Conservation (phyloP, 2,329 filamentous ascomycete species). For the Leptographium wingfieldii region DNA sequence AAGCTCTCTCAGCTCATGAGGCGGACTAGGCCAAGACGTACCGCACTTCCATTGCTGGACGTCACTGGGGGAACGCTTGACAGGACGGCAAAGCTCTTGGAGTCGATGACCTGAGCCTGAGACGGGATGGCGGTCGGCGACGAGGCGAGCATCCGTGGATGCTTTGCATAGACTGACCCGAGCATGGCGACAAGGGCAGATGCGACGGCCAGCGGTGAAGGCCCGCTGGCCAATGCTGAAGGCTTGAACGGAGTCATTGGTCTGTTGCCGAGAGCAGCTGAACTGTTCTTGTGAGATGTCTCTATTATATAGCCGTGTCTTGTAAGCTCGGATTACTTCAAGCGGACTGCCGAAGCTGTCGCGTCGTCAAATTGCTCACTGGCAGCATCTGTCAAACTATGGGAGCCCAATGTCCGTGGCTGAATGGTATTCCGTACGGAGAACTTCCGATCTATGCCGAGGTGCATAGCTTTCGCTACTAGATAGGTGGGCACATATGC, state of each 20-base stretch:
- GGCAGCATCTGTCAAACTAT: no score
- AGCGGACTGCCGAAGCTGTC: not conserved
- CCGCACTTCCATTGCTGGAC: conserved; percentile 20
- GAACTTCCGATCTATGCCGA: no score
- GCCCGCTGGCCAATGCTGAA: not conserved
- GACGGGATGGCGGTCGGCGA: conserved; percentile 14
- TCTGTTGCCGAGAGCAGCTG: no score
- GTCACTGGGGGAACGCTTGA: conserved; percentile 25
- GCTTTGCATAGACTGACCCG: not conserved
- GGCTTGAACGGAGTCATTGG: not conserved
- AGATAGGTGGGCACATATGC: no score
- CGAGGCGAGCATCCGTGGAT: not conserved
- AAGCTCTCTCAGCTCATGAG: not conserved
- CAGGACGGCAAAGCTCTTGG: conserved; percentile 30
- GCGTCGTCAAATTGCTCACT: no score
- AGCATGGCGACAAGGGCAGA: not conserved
- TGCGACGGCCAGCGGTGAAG: not conserved
- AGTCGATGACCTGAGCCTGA: conserved; percentile 29
- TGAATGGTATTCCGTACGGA: no score
- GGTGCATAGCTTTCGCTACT: no score
- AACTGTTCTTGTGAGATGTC: not conserved
- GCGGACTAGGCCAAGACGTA: not conserved
- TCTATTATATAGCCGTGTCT: no score
- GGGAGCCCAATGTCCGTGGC: no score
- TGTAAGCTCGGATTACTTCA: not conserved